Conservation (phyloP, 495 filamentous ascomycete species). For the Filosporella fistucella region DNA sequence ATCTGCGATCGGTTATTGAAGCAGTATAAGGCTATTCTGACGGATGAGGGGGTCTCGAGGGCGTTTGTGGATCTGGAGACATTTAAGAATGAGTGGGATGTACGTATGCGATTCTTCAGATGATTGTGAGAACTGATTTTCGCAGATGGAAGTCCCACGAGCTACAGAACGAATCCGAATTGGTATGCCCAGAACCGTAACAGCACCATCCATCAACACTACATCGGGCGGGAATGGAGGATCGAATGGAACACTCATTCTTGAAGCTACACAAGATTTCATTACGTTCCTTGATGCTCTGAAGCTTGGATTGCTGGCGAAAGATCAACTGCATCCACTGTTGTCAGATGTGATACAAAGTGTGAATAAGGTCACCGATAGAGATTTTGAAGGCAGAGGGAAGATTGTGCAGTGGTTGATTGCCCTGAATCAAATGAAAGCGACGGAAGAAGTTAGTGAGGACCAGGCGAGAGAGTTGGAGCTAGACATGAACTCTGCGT, state of each 20-base stretch:
- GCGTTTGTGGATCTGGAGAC: conserved; percentile 85
- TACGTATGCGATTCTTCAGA: conserved; percentile 37
- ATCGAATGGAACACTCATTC: conserved; percentile 69
- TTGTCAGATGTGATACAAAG: conserved; percentile 92
- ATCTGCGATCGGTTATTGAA: conserved; percentile 89
- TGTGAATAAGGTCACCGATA: conserved; percentile 91
- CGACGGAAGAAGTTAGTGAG: conserved; percentile 83
- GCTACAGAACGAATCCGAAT: conserved; percentile 90
- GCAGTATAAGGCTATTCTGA: conserved; percentile 92
- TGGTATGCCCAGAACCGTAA: conserved; percentile 65
- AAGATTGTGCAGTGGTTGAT: conserved; percentile 99
- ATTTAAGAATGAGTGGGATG: conserved; percentile 92
- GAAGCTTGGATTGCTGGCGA: conserved; percentile 81
- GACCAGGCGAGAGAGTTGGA: conserved; percentile 83
- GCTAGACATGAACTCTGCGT: conserved; percentile 85
- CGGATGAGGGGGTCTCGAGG: conserved; percentile 75
- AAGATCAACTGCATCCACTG: conserved; percentile 91
- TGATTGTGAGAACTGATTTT: conserved; percentile 10
- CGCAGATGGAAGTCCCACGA: conserved; percentile 86
- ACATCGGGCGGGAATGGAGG: conserved; percentile 32
- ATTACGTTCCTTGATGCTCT: conserved; percentile 97
- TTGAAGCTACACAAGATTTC: conserved; percentile 92
- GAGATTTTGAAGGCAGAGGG: conserved; percentile 86
- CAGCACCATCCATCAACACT: conserved; percentile 40
- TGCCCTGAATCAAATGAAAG: conserved; percentile 93